phyloP scores from a whole-genome alignment of 768 basidiomycete genomes.

The Tephrocybe rancida region DNA sequence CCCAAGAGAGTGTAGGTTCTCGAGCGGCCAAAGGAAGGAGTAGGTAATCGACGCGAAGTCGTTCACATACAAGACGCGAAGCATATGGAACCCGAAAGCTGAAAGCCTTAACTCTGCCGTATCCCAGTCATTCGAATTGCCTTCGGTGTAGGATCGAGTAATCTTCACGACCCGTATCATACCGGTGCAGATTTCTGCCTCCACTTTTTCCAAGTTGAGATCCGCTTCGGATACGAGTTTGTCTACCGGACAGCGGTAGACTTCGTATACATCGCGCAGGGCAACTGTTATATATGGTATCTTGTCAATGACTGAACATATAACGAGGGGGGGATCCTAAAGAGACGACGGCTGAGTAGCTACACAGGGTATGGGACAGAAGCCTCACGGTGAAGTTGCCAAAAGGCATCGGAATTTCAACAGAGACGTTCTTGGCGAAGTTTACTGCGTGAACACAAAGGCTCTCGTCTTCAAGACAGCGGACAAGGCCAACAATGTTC shows the following conservation, averaged over 20 bases:
- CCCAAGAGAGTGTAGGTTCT: not conserved
- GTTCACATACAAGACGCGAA: not conserved
- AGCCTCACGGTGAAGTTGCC: conserved; percentile 1
- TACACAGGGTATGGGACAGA: no score
- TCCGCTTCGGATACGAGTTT: not conserved
- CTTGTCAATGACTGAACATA: no score
- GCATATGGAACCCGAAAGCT: not conserved
- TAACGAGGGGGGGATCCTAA: no score
- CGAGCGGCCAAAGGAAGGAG: not conserved
- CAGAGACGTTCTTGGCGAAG: not conserved
- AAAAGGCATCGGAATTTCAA: not conserved
- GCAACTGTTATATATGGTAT: no score
- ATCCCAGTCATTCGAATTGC: no score
- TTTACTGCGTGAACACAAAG: conserved; percentile 3
- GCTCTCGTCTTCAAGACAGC: not conserved
- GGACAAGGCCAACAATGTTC: conserved; percentile 7
- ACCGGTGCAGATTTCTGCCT: not conserved
- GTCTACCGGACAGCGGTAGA: conserved; percentile 1
- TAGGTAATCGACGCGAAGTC: not conserved
- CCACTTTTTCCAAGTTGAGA: not conserved
- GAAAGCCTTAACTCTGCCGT: not conserved
- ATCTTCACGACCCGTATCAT: not conserved
- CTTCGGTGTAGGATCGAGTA: not conserved
- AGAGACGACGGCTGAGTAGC: no score
- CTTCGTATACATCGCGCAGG: not conserved